Percentiles rank a stretch among this genome's conserved stretches.
These are phyloP conservation scores for Colletotrichum tabaci DNA, from an alignment of 2,329 filamentous ascomycete genomes.

Conservation along the genomic window DNA sequence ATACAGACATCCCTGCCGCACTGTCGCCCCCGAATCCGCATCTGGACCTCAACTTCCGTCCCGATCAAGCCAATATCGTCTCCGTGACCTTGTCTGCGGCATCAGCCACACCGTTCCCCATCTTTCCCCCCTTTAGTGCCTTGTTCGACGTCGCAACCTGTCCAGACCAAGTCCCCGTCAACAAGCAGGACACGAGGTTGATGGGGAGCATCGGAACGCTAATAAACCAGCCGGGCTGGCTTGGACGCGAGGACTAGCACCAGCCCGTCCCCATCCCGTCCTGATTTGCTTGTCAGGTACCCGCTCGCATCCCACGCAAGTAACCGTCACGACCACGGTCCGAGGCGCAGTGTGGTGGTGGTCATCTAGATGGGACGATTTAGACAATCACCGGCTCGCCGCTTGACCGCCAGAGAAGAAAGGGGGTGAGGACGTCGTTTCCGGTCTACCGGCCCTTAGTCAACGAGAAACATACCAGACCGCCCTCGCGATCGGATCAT, in stretches of 20 bases:
- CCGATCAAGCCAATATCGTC: slow-evolving; percentile 18
- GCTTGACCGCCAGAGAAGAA: neutral
- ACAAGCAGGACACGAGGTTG: neutral
- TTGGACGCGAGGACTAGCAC: slow-evolving; percentile 18
- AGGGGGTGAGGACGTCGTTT: neutral
- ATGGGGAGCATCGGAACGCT: neutral
- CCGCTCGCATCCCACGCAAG: slow-evolving; percentile 21
- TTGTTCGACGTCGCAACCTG: slow-evolving; percentile 1
- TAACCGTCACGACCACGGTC: slow-evolving; percentile 6
- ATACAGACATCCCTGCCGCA: slow-evolving; percentile 7
- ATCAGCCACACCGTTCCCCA: slow-evolving; percentile 4
- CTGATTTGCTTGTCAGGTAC: slow-evolving; percentile 25
- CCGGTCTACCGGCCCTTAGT: neutral
- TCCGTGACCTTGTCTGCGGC: slow-evolving; percentile 7
- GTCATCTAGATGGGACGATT: slow-evolving; percentile 23
- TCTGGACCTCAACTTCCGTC: slow-evolving; percentile 19
- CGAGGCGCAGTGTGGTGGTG: neutral
- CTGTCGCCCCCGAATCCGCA: slow-evolving; percentile 3
- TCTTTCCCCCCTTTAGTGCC: slow-evolving; percentile 1
- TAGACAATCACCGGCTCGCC: neutral
- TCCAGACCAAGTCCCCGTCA: neutral
- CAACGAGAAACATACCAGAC: neutral
- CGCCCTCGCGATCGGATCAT: slow-evolving; percentile 4
- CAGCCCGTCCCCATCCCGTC: slow-evolving; percentile 8
- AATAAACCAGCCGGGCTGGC: neutral